These are phyloP conservation scores for Adansonia gregorii DNA, from an alignment of 441 rosid genomes.

Conservation along the genomic window DNA sequence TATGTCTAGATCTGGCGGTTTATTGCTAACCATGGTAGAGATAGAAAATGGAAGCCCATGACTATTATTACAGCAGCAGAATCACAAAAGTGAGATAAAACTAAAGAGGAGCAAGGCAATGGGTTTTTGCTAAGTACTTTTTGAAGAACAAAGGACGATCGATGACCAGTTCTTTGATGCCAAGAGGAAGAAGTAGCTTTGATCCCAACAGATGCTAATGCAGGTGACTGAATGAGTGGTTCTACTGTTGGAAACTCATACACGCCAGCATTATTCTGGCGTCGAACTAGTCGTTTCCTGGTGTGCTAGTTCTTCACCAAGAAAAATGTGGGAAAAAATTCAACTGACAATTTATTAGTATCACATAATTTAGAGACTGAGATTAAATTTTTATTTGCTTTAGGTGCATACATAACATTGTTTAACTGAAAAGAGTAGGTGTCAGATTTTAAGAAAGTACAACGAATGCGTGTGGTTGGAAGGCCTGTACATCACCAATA, in stretches of 20 bases:
- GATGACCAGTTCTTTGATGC: not conserved
- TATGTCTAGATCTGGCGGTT: too few relatives aligned
- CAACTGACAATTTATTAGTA: too few relatives aligned
- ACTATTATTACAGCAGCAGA: not conserved
- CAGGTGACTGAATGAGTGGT: not conserved
- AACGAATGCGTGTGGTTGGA: not conserved
- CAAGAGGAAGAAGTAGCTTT: not conserved
- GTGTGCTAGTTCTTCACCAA: not conserved
- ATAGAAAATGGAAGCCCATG: not conserved
- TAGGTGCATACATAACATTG: not conserved
- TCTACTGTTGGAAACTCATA: not conserved
- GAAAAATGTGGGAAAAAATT: not conserved
- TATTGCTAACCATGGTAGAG: too few relatives aligned
- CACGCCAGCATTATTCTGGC: not conserved
- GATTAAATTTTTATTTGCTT: too few relatives aligned
- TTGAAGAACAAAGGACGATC: not conserved
- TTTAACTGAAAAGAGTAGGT: not conserved
- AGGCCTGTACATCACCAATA: not conserved
- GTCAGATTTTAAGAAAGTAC: not conserved
- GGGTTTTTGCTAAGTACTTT: not conserved
- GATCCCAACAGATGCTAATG: not conserved
- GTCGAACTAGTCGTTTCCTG: not conserved
- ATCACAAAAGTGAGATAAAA: not conserved
- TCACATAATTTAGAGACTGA: not conserved
- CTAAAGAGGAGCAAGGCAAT: not conserved